These are phyloP conservation scores for Neurospora cerealis DNA, from an alignment of 495 filamentous ascomycete genomes.

Conservation along the genomic window DNA sequence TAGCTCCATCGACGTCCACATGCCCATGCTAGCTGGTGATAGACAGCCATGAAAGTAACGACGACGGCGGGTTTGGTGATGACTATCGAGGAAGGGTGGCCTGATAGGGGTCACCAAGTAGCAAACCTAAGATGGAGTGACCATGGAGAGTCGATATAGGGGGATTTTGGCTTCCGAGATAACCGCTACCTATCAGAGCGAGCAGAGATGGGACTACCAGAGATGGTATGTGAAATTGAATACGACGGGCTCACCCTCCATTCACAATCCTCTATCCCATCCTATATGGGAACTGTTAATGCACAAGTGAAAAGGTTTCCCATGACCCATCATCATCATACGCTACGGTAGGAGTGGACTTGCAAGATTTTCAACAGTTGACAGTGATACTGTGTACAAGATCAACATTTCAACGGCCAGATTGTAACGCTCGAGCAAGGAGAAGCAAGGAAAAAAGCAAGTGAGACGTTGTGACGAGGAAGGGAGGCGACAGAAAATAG, in stretches of 20 bases:
- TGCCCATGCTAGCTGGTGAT: neutral
- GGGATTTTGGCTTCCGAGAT: neutral
- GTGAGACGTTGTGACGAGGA: neutral
- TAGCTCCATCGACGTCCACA: neutral
- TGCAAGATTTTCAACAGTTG: neutral
- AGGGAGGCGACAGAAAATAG: neutral
- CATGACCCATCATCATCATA: neutral
- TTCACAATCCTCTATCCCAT: neutral
- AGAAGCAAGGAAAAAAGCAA: neutral
- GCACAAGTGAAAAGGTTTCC: neutral
- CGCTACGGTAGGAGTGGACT: neutral
- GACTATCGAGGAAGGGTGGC: neutral
- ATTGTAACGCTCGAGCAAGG: neutral
- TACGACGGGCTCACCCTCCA: neutral
- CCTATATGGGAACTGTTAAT: neutral
- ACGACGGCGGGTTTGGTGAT: neutral
- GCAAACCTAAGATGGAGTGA: neutral
- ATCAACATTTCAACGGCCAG: neutral
- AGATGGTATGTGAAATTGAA: neutral
- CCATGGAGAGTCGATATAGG: neutral
- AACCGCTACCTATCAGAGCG: neutral
- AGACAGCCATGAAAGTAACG: neutral
- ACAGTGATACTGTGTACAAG: neutral
- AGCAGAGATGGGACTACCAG: neutral
- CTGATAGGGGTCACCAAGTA: neutral